Base-by-base conservation (phyloP, 1,139 yeast genomes). In the Kazachstania sp. region DNA sequence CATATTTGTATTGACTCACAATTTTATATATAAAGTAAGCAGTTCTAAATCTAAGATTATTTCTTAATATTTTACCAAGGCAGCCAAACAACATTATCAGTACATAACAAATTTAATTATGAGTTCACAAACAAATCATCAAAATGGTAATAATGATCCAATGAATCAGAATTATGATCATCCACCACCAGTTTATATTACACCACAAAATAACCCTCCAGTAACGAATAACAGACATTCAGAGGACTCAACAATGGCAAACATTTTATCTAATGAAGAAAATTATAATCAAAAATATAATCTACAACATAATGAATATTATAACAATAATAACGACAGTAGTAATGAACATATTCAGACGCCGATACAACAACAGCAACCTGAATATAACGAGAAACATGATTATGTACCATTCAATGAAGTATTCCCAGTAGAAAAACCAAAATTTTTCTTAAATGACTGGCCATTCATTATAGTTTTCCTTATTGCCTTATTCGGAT, bases 381-480 rank as follows among this genome's bases (percentile, higher is more conserved):
- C 28, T 3, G 9, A 23, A 9, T 23, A 23, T 9, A 23, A 23
- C 5, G 28, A 23, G 8, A 23, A 23, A 4, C 28, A 23, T 7
- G 6, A 23, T 23, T 23, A 23, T 4, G 28, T 7, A 23, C 28
- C 83, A 9, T 86, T 84, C 67, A 78, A 79, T 55, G 65, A 60
- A 28, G 58, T 55, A 2, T 64, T 63, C 34, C 65, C 66, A 5
- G 51, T 55, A 1, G 63, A 59, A 36, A 48, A 51, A 8, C 74
- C 74, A 38, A 83, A 79, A 58, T 86, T 86, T 9, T 74, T 69
- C 53, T 78, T 73, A 67, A 83, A 86, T 58, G 96, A 88, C 63
- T 72, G 81, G 77, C 83, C 85, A 0, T 84, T 84, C 56, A 73
- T 85, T 0, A 56, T 84, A 2, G 70, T 87, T 53, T 84, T 86